Conservation (phyloP, 768 basidiomycete species). For the Phaffia tasmanica region DNA sequence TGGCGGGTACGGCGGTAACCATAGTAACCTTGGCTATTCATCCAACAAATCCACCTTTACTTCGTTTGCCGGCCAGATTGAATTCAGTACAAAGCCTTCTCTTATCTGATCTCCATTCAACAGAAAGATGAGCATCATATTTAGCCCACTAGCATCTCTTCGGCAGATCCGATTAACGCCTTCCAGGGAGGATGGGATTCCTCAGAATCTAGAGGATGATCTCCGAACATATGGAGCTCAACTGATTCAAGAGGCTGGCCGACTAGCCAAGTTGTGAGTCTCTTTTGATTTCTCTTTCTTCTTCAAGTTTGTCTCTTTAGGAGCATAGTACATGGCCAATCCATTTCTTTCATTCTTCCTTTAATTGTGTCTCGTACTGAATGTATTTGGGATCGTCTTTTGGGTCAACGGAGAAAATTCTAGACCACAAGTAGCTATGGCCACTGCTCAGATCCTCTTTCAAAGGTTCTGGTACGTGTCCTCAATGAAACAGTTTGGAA, state of each 20-base stretch:
- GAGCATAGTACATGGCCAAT: too few species aligned
- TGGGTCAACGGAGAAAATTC: neutral
- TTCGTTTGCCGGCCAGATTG: too few species aligned
- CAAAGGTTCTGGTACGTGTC: constrained; percentile 95
- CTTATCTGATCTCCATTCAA: too few species aligned
- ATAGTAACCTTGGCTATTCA: too few species aligned
- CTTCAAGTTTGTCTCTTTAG: neutral
- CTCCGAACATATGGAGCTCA: constrained; percentile 84
- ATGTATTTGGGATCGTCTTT: constrained; percentile 40
- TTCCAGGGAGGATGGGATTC: constrained; percentile 69
- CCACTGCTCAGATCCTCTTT: constrained; percentile 89
- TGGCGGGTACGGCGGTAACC: too few species aligned
- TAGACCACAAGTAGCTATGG: constrained; percentile 89
- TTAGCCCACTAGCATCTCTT: constrained; percentile 74
- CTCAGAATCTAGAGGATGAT: constrained; percentile 70
- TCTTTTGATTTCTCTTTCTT: neutral
- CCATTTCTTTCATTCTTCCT: neutral
- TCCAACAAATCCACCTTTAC: too few species aligned
- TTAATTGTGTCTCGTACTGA: neutral
- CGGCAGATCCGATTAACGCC: constrained; percentile 68
- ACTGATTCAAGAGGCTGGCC: constrained; percentile 87
- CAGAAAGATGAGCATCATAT: constrained; percentile 38
- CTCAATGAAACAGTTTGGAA: constrained; percentile 87
- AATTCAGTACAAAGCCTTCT: too few species aligned
- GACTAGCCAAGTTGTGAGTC: constrained; percentile 75